Evolutionary conservation across 148 eudicot species (phyloP), one percentile per base, ranked within the genome.

Genomic region (Chenopodium berlandieri): DNA sequence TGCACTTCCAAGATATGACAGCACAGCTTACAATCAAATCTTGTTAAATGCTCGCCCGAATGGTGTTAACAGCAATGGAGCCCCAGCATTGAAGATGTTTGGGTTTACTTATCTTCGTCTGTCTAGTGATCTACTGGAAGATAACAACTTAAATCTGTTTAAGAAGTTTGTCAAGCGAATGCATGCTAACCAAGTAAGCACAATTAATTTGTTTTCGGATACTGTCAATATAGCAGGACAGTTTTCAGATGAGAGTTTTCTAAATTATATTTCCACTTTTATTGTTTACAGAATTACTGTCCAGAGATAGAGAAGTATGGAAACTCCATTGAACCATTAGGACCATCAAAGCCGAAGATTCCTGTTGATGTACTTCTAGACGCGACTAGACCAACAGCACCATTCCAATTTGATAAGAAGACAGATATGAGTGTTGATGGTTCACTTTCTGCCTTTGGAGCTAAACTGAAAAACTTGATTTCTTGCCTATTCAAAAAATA

Each of bases 51-150:
- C 87, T 37, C 87, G 94, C 81, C 92, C 93, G 2, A 88, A 89
- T 70, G 94, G 94, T 17, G 79, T 91, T 3, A 85, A 89, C 73
- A 86, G 76, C 0, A 67, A 76, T 8, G 83, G 88, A 1, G 89
- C 82, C 7, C 90, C 89, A 0, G 82, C 79, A 17, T 40, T 87
- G 47, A 88, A 88, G 70, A 94, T 94, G 98, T 93, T 91, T 30
- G 98, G 92, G 0, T 91, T 95, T 50, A 93, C 98, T 9, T 93
- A 95, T 81, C 78, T 95, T 82, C 88, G 98, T 71, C 88, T 95
- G 91, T 86, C 82, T 12, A 92, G 89, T 0, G 87, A 86, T 5
- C 67, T 95, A 37, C 86, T 95, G 23, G 86, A 93, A 16, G 79
- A 86, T 4, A 90, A 91, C n/a, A 93, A 95, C 30, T 91, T 93